Conservation (phyloP, 169 alveolate genomes). For the Plasmodium sp. region DNA sequence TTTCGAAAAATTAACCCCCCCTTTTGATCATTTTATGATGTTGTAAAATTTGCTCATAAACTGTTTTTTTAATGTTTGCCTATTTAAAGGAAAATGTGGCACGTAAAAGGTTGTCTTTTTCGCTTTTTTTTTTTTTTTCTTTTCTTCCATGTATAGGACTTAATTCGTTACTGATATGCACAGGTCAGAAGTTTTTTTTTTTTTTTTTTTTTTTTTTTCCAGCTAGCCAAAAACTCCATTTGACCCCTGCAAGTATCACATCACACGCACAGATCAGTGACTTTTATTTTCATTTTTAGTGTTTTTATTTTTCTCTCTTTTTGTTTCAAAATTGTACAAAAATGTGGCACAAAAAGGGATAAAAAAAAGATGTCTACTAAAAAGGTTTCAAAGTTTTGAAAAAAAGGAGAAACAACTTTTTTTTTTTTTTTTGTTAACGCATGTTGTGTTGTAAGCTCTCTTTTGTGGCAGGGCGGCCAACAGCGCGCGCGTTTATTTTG, state of each 20-base stretch:
- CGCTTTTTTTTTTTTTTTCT: not conserved
- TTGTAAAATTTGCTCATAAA: not conserved
- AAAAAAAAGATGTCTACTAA: not conserved
- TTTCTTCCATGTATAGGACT: not conserved
- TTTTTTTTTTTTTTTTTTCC: slow-evolving; percentile 12
- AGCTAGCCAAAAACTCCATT: slow-evolving; percentile 16
- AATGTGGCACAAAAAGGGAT: not conserved
- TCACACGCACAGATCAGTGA: not conserved
- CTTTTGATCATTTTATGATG: not conserved
- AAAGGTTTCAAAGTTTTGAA: not conserved
- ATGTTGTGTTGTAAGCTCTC: slow-evolving; percentile 1
- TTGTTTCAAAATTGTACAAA: not conserved
- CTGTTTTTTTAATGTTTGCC: not conserved
- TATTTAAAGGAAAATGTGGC: not conserved
- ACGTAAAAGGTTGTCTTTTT: not conserved
- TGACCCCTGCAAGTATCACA: not conserved
- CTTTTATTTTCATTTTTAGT: not conserved
- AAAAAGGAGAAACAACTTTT: not conserved
- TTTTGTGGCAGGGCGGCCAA: not conserved
- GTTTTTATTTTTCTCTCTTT: not conserved
- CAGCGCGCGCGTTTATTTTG: not conserved
- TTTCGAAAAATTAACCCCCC: not conserved
- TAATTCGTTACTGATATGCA: not conserved
- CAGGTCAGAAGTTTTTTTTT: not conserved
- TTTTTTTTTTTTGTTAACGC: slow-evolving; percentile 2